Conservation (phyloP, 345 rosid species). For the Citropsis articulata region DNA sequence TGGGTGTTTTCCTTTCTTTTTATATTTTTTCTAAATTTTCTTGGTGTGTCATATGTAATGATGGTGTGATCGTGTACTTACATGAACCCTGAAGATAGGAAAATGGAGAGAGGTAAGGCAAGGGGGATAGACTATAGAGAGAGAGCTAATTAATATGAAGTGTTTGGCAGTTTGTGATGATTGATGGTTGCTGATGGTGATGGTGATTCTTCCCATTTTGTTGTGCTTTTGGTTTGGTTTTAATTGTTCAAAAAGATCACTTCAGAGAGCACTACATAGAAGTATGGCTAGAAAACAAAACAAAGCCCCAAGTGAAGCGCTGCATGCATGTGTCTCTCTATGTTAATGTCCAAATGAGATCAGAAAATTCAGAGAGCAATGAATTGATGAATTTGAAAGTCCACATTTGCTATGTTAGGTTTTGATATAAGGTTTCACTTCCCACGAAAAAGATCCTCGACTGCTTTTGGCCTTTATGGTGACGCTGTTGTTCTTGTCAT, state of each 20-base stretch:
- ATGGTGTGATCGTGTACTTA: conserved; percentile 12
- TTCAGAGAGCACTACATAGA: background rate
- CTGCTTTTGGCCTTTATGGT: conserved; percentile 19
- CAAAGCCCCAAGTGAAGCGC: background rate
- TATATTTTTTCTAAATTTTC: too few species aligned
- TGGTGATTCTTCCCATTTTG: background rate
- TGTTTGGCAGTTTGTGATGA: conserved; percentile 11
- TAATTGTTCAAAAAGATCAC: conserved; percentile 1
- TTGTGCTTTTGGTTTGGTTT: background rate
- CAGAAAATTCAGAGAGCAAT: background rate
- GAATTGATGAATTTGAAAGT: background rate
- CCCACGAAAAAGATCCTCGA: conserved; percentile 51
- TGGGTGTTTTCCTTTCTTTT: conserved; percentile 7
- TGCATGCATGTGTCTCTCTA: too few species aligned
- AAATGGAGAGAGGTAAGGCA: background rate
- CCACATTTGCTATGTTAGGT: conserved; percentile 28
- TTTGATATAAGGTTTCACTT: conserved; percentile 47
- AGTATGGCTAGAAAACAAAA: conserved; percentile 5
- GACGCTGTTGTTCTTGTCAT: conserved; percentile 23
- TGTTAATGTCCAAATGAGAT: background rate
- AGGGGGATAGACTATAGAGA: too few species aligned
- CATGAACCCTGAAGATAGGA: conserved; percentile 5
- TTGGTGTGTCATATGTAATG: conserved; percentile 23
- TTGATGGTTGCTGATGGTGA: conserved; percentile 2
- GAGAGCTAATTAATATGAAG: too few species aligned